Percentiles rank a stretch among this genome's conserved stretches.
Evolutionary conservation across 495 filamentous ascomycete species (phyloP).

Genomic region (Pseudevernia furfuracea): DNA sequence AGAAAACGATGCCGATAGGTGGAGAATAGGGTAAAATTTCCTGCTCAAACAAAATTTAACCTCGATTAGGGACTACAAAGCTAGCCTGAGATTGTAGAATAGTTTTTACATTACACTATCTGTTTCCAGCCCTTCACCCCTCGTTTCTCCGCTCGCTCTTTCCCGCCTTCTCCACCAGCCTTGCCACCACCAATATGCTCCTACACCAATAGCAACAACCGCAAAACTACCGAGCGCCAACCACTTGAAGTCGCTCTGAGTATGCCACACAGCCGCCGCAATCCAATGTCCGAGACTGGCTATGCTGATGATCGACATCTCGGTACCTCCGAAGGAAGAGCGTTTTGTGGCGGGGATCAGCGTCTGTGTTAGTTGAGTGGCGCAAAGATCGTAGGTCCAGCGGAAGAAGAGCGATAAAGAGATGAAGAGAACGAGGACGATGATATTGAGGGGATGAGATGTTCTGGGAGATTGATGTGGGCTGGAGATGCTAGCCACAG

Average conservation of each 20-base stretch:
- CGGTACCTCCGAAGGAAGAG: constrained; percentile 14
- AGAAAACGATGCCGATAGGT: no score
- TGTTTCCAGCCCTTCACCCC: not conserved
- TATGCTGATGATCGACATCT: constrained; percentile 8
- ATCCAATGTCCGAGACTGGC: constrained; percentile 10
- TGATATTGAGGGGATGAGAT: not conserved
- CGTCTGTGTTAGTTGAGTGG: constrained; percentile 4
- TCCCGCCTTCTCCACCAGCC: not conserved
- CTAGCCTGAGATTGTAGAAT: no score
- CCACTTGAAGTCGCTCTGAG: constrained; percentile 10
- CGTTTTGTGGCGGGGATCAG: constrained; percentile 7
- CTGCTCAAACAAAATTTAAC: not conserved
- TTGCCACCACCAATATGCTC: not conserved
- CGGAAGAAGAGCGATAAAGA: constrained; percentile 13
- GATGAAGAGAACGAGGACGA: constrained; percentile 4
- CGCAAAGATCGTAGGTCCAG: constrained; percentile 9
- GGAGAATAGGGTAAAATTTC: no score
- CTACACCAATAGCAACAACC: not conserved
- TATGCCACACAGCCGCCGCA: constrained; percentile 8
- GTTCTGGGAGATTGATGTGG: not conserved
- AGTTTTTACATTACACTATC: no score
- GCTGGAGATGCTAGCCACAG: not conserved
- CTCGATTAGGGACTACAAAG: not conserved
- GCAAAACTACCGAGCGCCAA: constrained; percentile 6
- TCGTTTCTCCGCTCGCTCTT: not conserved